These are phyloP conservation scores for Lycium ferocissimum DNA, from an alignment of 257 asterid species.

Conservation along the genomic window DNA sequence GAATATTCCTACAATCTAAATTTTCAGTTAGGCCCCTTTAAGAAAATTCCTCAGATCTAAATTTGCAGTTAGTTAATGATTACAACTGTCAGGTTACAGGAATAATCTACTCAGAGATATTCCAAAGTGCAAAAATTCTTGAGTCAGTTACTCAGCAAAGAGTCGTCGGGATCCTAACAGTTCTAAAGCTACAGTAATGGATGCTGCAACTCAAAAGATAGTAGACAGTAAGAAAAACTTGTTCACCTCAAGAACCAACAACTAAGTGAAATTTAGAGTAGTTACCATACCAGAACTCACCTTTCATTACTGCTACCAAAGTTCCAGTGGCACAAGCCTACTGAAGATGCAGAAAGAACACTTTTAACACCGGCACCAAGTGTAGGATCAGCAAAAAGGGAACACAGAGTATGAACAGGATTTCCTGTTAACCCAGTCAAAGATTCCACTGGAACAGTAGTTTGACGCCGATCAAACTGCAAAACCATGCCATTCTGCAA, in stretches of 20 bases:
- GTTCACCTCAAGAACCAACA: conserved; percentile 15
- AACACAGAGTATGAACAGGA: conserved; percentile 71
- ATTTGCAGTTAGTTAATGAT: conserved; percentile 14
- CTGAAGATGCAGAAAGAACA: conserved; percentile 86
- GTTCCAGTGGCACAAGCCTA: conserved; percentile 86
- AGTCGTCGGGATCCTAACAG: conserved; percentile 1
- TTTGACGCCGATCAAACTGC: conserved; percentile 87
- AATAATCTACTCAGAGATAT: background rate
- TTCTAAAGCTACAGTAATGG: conserved; percentile 20
- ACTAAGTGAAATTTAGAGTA: background rate
- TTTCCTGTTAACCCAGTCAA: conserved; percentile 61
- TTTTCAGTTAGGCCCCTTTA: background rate
- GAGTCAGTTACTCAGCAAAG: conserved; percentile 13
- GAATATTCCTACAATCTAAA: background rate
- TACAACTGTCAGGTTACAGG: conserved; percentile 13
- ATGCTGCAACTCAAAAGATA: conserved; percentile 15
- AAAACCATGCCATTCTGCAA: conserved; percentile 79
- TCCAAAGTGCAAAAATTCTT: conserved; percentile 6
- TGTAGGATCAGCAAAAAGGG: conserved; percentile 57
- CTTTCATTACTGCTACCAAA: conserved; percentile 62
- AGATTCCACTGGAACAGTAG: conserved; percentile 71
- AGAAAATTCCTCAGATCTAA: background rate
- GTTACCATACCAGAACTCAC: conserved; percentile 42
- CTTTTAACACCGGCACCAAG: conserved; percentile 52
- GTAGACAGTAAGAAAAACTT: conserved; percentile 1